Base-by-base conservation (phyloP, 2,329 filamentous ascomycete species). In the Westerdykella ornata region DNA sequence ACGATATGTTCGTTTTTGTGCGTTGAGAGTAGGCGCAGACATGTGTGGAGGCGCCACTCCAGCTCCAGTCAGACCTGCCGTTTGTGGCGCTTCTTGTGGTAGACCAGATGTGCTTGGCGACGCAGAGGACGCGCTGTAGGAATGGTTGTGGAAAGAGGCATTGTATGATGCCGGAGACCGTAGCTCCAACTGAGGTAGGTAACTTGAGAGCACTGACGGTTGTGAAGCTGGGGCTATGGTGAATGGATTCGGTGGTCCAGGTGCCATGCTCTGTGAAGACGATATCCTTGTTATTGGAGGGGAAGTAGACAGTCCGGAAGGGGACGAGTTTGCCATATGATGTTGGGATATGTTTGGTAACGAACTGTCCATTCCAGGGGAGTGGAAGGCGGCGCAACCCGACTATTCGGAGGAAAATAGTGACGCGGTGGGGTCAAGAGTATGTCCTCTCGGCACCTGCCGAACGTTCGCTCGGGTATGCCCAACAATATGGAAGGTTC, bases 1-100 rank as follows among this genome's bases (percentile, higher is more conserved):
- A 17, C 92, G 81, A 70, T 97, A 98, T 2, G 92, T 90, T 60
- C 92, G 76, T 67, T 97, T 97, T 65, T 94, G 88, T 22, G 84
- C 78, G 53, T 85, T 84, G 50, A 78, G 65, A 54, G 73, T 74
- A 29, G 75, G 71, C 17, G 71, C 66, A 17, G 61, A 65, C 36
- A 61, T 68, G 52, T 59, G 67, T 35, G 51, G 67, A 26, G 51
- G 70, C 42, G 56, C 72, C 53, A 67, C 68, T 48, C 56, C 68
- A 44, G 43, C 52, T 49, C 53, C 16, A 49, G 57, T 51, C 66
- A 72, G 31, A 32, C 39, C 43, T 51, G 63, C 38, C 53, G 65
- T 46, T 52, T 65, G 42, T 20, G 58, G 54, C 14, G 44, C 45
- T 30, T 67, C 65, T 9, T 58, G 52, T 30, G 59, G 37, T 30